These are phyloP conservation scores for Hirsutella minnesotensis DNA, from an alignment of 2,329 filamentous ascomycete species.

Conservation along the genomic window DNA sequence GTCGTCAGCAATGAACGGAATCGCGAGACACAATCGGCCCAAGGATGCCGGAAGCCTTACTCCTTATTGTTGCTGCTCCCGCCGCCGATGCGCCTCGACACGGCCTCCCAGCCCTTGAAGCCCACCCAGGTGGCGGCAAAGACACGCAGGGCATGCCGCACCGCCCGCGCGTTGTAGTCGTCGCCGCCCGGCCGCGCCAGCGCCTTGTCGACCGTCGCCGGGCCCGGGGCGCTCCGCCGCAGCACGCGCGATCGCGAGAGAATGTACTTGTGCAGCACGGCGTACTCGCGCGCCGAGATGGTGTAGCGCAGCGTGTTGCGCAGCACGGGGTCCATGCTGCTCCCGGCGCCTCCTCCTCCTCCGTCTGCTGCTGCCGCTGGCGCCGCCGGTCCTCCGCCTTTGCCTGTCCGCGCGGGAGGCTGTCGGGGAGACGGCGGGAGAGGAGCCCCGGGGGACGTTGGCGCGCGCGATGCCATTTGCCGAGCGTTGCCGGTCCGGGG, in stretches of 20 bases:
- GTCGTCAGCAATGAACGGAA: too few relatives aligned
- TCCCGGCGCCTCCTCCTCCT: constrained; percentile 3
- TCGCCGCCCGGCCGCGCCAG: constrained; percentile 31
- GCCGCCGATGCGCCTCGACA: constrained; percentile 34
- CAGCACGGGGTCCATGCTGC: constrained; percentile 52
- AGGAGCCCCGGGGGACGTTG: not conserved
- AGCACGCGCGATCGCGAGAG: constrained; percentile 57
- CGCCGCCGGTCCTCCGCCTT: too few relatives aligned
- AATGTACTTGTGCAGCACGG: constrained; percentile 70
- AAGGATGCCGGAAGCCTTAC: too few relatives aligned
- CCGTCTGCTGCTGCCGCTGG: too few relatives aligned
- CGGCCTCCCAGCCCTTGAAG: constrained; percentile 49
- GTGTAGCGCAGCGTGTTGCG: constrained; percentile 82
- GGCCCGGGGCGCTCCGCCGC: constrained; percentile 41
- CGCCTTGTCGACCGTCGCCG: constrained; percentile 37
- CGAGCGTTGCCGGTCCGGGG: not conserved
- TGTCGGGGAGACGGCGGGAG: not conserved
- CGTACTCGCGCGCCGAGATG: constrained; percentile 75
- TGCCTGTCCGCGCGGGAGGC: not conserved
- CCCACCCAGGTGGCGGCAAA: constrained; percentile 52
- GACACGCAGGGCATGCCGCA: constrained; percentile 59
- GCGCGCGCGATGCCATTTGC: constrained; percentile 1
- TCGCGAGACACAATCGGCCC: too few relatives aligned
- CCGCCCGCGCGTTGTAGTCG: constrained; percentile 58
- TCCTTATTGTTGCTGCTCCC: too few relatives aligned